These are phyloP conservation scores for Penicillium antarcticum DNA, from an alignment of 495 filamentous ascomycete species.

Conservation along the genomic window DNA sequence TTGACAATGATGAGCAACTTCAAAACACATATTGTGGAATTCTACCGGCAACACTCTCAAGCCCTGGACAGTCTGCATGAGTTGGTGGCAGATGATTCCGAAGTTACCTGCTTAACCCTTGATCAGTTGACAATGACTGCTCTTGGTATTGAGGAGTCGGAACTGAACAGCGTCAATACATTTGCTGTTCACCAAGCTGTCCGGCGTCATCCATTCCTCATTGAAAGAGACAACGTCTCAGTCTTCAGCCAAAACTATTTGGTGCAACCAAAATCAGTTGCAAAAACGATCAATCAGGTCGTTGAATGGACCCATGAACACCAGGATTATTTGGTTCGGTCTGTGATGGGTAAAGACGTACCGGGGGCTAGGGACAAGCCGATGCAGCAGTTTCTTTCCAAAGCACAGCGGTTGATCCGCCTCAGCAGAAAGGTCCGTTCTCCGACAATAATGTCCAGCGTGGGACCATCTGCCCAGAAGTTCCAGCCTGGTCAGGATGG, in stretches of 20 bases:
- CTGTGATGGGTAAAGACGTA: slow-evolving; percentile 18
- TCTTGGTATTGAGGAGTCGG: slow-evolving; percentile 39
- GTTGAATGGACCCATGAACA: slow-evolving; percentile 56
- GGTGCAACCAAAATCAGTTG: slow-evolving; percentile 48
- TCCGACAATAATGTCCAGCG: slow-evolving; percentile 53
- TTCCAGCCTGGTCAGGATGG: slow-evolving; percentile 34
- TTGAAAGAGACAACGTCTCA: slow-evolving; percentile 49
- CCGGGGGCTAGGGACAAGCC: slow-evolving; percentile 28
- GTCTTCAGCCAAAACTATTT: slow-evolving; percentile 38
- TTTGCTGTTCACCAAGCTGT: slow-evolving; percentile 68
- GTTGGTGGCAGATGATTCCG: slow-evolving; percentile 43
- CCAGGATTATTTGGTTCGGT: slow-evolving; percentile 41
- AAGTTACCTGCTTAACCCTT: slow-evolving; percentile 54
- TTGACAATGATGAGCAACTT: slow-evolving; percentile 33
- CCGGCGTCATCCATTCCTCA: slow-evolving; percentile 29
- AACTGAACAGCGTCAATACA: slow-evolving; percentile 50
- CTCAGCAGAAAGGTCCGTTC: slow-evolving; percentile 61
- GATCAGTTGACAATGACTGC: slow-evolving; percentile 57
- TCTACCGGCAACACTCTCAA: slow-evolving; percentile 45
- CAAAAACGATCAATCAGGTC: slow-evolving; percentile 44
- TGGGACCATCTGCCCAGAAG: slow-evolving; percentile 45
- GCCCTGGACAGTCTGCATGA: slow-evolving; percentile 49
- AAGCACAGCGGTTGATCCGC: slow-evolving; percentile 63
- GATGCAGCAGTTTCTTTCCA: slow-evolving; percentile 57
- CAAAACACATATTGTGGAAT: slow-evolving; percentile 21